Conservation (phyloP, 768 basidiomycete genomes). For the Tremella fuciformis region DNA sequence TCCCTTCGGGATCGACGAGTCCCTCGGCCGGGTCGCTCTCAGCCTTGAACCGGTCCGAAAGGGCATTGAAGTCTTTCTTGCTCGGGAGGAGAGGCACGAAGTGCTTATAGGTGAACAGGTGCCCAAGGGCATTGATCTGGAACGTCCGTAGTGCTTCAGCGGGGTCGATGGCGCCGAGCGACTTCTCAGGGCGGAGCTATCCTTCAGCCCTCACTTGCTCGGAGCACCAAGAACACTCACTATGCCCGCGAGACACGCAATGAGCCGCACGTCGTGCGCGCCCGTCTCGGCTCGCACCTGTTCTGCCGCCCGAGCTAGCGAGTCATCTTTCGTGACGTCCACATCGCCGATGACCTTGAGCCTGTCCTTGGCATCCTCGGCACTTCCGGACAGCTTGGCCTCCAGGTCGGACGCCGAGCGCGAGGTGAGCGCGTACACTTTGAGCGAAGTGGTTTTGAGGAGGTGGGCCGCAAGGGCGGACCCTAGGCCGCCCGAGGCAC, state of each 20-base stretch:
- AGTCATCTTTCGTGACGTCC: conserved; percentile 49
- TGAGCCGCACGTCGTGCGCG: conserved; percentile 46
- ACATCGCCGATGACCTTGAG: conserved; percentile 47
- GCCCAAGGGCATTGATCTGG: conserved; percentile 55
- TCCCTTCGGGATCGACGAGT: conserved; percentile 31
- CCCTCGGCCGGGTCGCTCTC: conserved; percentile 51
- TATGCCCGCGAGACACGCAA: conserved; percentile 53
- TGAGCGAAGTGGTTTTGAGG: conserved; percentile 47
- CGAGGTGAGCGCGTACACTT: conserved; percentile 52
- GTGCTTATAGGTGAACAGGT: conserved; percentile 55
- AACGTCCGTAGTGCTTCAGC: conserved; percentile 47
- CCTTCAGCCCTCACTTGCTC: background rate
- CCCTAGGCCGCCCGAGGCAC: conserved; percentile 43
- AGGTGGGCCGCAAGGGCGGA: conserved; percentile 49
- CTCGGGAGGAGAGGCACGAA: conserved; percentile 54
- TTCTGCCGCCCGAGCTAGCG: conserved; percentile 50
- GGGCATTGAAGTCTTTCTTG: conserved; percentile 32
- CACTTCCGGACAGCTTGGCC: conserved; percentile 27
- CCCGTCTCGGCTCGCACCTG: conserved; percentile 48
- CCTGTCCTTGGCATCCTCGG: conserved; percentile 20
- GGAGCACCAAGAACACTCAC: conserved; percentile 28
- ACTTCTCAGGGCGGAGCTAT: conserved; percentile 55
- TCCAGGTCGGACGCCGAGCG: conserved; percentile 30
- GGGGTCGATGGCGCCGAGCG: conserved; percentile 46
- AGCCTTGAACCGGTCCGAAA: conserved; percentile 18